These are phyloP conservation scores for Yarrowia phangngaensis DNA, from an alignment of 805 yeast species.

Conservation along the genomic window DNA sequence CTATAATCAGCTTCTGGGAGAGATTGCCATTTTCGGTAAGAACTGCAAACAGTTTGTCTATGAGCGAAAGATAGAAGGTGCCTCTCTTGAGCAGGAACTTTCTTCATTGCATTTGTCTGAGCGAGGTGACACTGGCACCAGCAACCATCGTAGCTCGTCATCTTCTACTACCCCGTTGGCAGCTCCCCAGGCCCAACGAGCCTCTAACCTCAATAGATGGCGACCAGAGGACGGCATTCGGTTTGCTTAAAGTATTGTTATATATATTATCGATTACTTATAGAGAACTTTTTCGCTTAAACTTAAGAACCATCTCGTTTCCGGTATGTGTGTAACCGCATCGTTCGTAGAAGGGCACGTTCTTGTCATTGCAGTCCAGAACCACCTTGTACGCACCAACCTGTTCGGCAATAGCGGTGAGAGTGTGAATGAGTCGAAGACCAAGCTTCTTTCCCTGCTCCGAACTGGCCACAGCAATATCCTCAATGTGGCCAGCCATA, in stretches of 20 bases:
- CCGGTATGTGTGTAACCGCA: conserved; percentile 64
- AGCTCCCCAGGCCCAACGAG: conserved; percentile 11
- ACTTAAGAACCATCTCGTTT: conserved; percentile 38
- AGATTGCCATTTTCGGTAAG: conserved; percentile 45
- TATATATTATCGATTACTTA: conserved; percentile 1
- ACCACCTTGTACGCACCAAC: conserved; percentile 83
- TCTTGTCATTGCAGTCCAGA: conserved; percentile 80
- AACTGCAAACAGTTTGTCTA: conserved; percentile 54
- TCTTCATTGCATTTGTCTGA: neutral
- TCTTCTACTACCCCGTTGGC: conserved; percentile 2
- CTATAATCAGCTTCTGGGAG: conserved; percentile 57
- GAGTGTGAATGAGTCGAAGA: conserved; percentile 54
- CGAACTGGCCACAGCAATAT: conserved; percentile 68
- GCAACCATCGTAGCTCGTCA: neutral
- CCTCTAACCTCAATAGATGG: conserved; percentile 8
- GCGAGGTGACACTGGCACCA: neutral
- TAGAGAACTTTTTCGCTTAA: conserved; percentile 9
- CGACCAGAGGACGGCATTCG: conserved; percentile 6
- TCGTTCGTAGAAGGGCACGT: conserved; percentile 80
- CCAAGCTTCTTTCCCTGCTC: conserved; percentile 89
- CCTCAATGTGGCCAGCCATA: conserved; percentile 89
- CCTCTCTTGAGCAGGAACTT: conserved; percentile 44
- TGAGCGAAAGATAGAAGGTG: conserved; percentile 50
- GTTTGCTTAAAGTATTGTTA: conserved; percentile 18
- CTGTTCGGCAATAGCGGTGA: conserved; percentile 56